A percentile compares a stretch with the other conserved stretches of the same genome.
Evolutionary conservation across 495 filamentous ascomycete species (phyloP).

Genomic region (Penicillium odoratum): DNA sequence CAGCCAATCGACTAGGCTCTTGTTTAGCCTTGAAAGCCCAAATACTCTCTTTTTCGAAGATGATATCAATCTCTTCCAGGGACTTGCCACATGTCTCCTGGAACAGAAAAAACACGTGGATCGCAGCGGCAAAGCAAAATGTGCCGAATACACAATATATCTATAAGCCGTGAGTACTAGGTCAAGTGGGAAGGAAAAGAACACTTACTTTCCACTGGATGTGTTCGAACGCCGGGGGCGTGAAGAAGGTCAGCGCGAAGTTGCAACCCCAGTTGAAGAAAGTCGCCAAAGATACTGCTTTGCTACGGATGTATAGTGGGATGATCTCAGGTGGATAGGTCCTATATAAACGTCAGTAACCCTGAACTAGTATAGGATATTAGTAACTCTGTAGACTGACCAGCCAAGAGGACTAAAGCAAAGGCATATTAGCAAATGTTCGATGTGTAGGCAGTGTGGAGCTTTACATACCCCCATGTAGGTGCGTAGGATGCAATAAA

Average conservation of each 20-base stretch:
- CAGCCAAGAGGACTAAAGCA: constrained; percentile 17
- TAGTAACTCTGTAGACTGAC: background rate
- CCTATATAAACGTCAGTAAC: constrained; percentile 11
- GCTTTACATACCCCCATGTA: constrained; percentile 32
- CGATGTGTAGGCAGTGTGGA: background rate
- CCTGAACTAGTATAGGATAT: too few species aligned
- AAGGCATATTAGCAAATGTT: constrained; percentile 1
- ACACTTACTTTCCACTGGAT: constrained; percentile 52
- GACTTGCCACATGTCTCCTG: constrained; percentile 64
- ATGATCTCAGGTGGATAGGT: constrained; percentile 23
- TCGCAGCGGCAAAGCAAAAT: constrained; percentile 58
- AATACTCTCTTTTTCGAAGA: constrained; percentile 47
- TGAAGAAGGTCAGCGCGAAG: constrained; percentile 59
- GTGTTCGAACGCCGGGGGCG: constrained; percentile 58
- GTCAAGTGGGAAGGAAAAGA: background rate
- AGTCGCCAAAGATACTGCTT: constrained; percentile 19
- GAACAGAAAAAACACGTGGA: constrained; percentile 64
- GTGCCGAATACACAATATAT: constrained; percentile 21
- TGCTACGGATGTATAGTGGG: constrained; percentile 23
- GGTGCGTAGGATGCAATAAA: constrained; percentile 64
- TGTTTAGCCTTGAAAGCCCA: constrained; percentile 19
- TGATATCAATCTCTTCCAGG: constrained; percentile 65
- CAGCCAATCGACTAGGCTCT: constrained; percentile 13
- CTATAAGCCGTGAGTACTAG: constrained; percentile 5
- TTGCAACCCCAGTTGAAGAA: constrained; percentile 29